A percentile compares a stretch with the other conserved stretches of the same genome.
These are phyloP conservation scores for Rhizopus sp. DNA, from an alignment of 371 early-diverging fungal species.

Conservation along the genomic window DNA sequence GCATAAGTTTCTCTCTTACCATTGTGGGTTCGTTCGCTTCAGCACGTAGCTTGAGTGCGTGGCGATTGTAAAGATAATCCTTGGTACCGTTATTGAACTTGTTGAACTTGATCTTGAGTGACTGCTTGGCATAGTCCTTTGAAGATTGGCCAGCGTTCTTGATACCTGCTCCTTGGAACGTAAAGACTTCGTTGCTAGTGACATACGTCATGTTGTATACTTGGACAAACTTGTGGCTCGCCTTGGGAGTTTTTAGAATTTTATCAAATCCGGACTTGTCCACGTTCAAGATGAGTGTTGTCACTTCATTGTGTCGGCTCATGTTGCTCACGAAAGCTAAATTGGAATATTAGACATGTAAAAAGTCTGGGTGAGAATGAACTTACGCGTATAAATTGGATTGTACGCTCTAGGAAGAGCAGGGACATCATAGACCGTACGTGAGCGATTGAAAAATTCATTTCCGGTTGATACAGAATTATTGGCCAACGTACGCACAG, in stretches of 20 bases:
- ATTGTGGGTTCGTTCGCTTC: conserved; percentile 54
- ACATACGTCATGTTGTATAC: conserved; percentile 49
- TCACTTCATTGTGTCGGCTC: conserved; percentile 34
- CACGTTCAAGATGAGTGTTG: conserved; percentile 50
- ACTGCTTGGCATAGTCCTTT: conserved; percentile 55
- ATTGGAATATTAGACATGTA: background rate
- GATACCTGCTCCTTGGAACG: conserved; percentile 43
- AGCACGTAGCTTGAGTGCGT: conserved; percentile 53
- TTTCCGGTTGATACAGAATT: conserved; percentile 45
- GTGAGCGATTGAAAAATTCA: conserved; percentile 51
- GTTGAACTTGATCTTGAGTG: conserved; percentile 50
- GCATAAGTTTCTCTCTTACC: conserved; percentile 47
- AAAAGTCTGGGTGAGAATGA: background rate
- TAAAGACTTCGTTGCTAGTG: conserved; percentile 42
- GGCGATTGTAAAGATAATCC: conserved; percentile 39
- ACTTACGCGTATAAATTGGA: conserved; percentile 43
- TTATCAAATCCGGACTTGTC: conserved; percentile 30
- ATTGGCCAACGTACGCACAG: conserved; percentile 31
- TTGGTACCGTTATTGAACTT: conserved; percentile 31
- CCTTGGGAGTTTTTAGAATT: conserved; percentile 29
- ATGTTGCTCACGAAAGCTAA: conserved; percentile 33
- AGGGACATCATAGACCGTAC: conserved; percentile 43
- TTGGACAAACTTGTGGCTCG: conserved; percentile 31
- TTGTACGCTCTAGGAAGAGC: conserved; percentile 51
- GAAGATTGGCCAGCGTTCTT: conserved; percentile 55